Base-by-base conservation (phyloP, 2,329 filamentous ascomycete genomes). In the Orbilia quercus region DNA sequence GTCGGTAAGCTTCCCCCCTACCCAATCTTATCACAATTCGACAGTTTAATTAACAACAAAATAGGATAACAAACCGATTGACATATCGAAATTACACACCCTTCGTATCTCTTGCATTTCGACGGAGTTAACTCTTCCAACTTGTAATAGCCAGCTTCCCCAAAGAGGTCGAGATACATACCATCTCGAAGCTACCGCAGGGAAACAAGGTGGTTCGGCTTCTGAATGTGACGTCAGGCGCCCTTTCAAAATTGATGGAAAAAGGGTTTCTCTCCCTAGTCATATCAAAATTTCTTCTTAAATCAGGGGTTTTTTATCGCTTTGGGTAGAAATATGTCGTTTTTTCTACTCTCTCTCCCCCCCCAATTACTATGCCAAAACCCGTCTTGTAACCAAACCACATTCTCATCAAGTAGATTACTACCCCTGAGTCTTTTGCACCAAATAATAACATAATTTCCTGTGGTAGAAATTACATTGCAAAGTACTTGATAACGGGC, bases 21-120 rank as follows among this genome's bases (percentile, higher is more conserved):
- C 11, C 12, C 2, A n/a, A 34, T 1, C 22, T 2, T 7, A 36
- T 6, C 6, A 7, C 22, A 3, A n/a, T 14, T 28, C 6, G 3
- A 5, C n/a, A 7, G 14, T 18, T 40, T 20, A 34, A 45, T 22
- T 50, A 48, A 42, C 45, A 25, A 12, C 14, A 4, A 7, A 1
- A 14, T 59, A 73, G 69, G 60, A 62, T 22, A 48, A 48, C 25
- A 55, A 50, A 45, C 60, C 60, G 0, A 42, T 73, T n/a, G 23
- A 57, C 28, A 47, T 62, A n/a, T 34, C 47, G 2, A 28, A 42
- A 11, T 22, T 73, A 1, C 25, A 73, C n/a, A 73, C 69, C n/a
- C 23, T 73, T 7, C 60, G 53, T 5, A 34, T 73, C 6, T 60
- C 69, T 1, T 73, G 69, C 31, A 18, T 73, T n/a, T 73, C 69